phyloP scores from a whole-genome alignment of 1,284 basidiomycete species.

The Mycena sp. region DNA sequence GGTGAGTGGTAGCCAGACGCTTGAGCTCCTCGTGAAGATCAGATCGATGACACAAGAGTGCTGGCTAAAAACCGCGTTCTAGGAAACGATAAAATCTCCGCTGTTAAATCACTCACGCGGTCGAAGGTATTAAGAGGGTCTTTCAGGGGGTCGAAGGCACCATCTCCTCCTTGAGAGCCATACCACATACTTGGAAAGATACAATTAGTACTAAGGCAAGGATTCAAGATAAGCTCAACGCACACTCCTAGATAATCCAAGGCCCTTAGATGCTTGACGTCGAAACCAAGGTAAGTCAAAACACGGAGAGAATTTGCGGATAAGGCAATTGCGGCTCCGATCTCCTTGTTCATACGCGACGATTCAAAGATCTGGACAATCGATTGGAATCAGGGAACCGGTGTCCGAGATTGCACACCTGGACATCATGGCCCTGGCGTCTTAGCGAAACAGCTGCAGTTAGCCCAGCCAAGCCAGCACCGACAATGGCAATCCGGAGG shows the following conservation, averaged over 20 bases:
- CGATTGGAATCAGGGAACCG: too few relatives aligned
- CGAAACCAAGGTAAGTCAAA: background rate
- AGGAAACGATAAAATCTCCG: background rate
- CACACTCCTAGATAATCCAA: background rate
- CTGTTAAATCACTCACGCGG: background rate
- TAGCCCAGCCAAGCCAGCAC: background rate
- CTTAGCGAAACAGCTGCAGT: background rate
- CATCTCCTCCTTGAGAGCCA: background rate
- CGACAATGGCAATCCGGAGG: background rate
- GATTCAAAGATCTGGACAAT: conserved; percentile 4
- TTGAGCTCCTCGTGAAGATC: conserved; percentile 17
- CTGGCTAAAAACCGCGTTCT: background rate
- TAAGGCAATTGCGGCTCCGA: conserved; percentile 2
- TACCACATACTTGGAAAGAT: background rate
- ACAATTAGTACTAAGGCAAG: background rate
- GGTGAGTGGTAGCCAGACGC: conserved; percentile 1
- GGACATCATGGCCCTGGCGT: background rate
- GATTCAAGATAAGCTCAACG: background rate
- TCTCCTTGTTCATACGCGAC: background rate
- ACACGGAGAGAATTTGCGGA: conserved; percentile 9
- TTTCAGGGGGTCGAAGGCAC: background rate
- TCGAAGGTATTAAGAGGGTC: background rate
- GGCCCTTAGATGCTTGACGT: background rate
- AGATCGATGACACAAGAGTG: conserved; percentile 3
- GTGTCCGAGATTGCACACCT: background rate